Base-by-base conservation (phyloP, 495 filamentous ascomycete species). In the Penicillium manginii region DNA sequence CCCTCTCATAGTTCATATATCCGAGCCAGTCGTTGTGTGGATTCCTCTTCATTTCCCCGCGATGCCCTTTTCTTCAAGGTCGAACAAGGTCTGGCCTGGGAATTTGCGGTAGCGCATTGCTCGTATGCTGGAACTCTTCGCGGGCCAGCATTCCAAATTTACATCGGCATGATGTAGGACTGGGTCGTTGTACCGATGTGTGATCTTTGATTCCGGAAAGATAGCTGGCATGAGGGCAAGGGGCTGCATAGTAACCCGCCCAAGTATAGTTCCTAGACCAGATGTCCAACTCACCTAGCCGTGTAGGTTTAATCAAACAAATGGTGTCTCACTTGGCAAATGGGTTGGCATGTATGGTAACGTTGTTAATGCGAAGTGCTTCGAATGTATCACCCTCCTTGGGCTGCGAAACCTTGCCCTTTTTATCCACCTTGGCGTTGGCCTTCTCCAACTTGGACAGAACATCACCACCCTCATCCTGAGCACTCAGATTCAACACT, bases 331-430 rank as follows among this genome's bases (percentile, higher is more conserved):
- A 90, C 59, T 74, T 86, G 2, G 94, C 94, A 50, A 98, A 73
- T 0, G 96, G 94, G 72, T 98, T 98, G 14, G 94, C 94, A 78
- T 98, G 94, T 21, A 98, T 88, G 5, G 88, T 93, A 15, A 98
- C 86, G 6, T 73, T 79, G 57, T 91, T 82, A 51, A 97, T 91
- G 50, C 78, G 78, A 4, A 89, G 78, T 33, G 81, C 72, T 63
- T 91, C 77, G 55, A 67, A 76, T 8, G 70, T 67, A 33, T 78
- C 69, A 0, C 70, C 73, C 52, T 76, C 76, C 49, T 89, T 89
- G 1, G 77, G 77, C 63, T 80, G 78, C 47, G 72, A 70, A 10
- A 93, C 90, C 63, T 91, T 82, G 54, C 85, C 88, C 81, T 98
- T 98, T 79, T 90, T 92, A 71, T 98, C 94, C n/a, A 96, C 84